Base-by-base conservation (phyloP, 176 grass and related monocot genomes). In the Musa itinerans region DNA sequence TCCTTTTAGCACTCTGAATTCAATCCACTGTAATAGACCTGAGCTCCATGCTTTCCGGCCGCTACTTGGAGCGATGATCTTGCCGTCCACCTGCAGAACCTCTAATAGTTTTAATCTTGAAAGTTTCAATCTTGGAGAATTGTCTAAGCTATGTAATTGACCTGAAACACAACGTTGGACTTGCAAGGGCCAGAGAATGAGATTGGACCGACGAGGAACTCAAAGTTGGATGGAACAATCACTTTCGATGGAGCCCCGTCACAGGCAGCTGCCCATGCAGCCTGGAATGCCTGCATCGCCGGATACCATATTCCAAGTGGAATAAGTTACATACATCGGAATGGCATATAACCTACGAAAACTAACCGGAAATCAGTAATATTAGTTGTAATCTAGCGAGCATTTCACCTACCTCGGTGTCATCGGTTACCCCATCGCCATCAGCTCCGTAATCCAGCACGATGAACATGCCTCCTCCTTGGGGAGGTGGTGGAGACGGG, bases 151-250 rank as follows among this genome's bases (percentile, higher is more conserved):
- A 52, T 14, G 48, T 65, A 66, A 54, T 53, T 78, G 29, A 83
- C 90, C 86, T 92, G 84, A 80, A 92, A 84, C 9, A 83, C 81
- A 52, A 82, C 78, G 51, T 78, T 80, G 50, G 81, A 52, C 19
- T 72, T 24, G 81, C 86, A 92, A 73, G 82, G 71, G 6, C 86
- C 86, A 11, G 73, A 74, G 71, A 92, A 89, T 1, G 86, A 84
- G 76, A 89, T 80, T n/a, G 90, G 90, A 4, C 90, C 90, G 15
- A 92, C 78, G 9, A 92, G 59, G 51, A 92, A 92, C 65, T 72
- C 52, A 10, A 53, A 69, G 57, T 80, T 83, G 19, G 51, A 54
- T 9, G 84, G 90, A 64, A 86, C 82, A 22, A 87, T 24, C 50
- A 92, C 66, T n/a, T 53, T 83, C 50, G 90, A 75, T 69, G 81